A percentile compares a stretch with the other conserved stretches of the same genome.
These are phyloP conservation scores for Vararia minispora DNA, from an alignment of 768 basidiomycete genomes.

Conservation along the genomic window DNA sequence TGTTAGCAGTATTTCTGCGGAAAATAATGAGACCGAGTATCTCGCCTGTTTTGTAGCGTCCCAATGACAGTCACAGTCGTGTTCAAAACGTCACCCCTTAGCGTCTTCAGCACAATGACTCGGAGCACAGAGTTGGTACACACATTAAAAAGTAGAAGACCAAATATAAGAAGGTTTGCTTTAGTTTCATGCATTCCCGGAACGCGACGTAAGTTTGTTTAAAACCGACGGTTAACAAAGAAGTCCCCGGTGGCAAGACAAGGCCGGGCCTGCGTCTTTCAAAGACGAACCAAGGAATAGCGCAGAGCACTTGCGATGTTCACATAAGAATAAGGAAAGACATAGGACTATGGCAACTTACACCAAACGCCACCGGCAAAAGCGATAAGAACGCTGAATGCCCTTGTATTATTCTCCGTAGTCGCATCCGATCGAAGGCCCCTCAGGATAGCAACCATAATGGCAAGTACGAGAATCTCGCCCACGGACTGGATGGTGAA, in stretches of 20 bases:
- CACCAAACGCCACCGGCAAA: constrained; percentile 72
- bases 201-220: constrained; percentile 55
- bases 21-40: not conserved
- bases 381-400: constrained; percentile 67
- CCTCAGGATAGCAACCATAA: constrained; percentile 70
- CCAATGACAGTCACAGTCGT: constrained; percentile 71
- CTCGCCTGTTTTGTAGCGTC: constrained; percentile 60
- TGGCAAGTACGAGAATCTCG: constrained; percentile 55
- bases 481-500: constrained; percentile 61
- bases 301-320: constrained; percentile 40
- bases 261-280: constrained; percentile 61
- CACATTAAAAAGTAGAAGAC: constrained; percentile 71
- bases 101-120: not conserved
- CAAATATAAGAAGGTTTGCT: constrained; percentile 65
- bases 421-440: constrained; percentile 49
- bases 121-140: constrained; percentile 15
- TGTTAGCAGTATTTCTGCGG: too few relatives aligned
- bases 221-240: constrained; percentile 52
- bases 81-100: constrained; percentile 65
- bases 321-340: not conserved
- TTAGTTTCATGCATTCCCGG: constrained; percentile 52
- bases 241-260: constrained; percentile 42
- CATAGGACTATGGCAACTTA: too few relatives aligned
- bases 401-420: constrained; percentile 62
- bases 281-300: constrained; percentile 62